Evolutionary conservation across 306 rosid genomes (phyloP).

Genomic region (Medicago lupulina): DNA sequence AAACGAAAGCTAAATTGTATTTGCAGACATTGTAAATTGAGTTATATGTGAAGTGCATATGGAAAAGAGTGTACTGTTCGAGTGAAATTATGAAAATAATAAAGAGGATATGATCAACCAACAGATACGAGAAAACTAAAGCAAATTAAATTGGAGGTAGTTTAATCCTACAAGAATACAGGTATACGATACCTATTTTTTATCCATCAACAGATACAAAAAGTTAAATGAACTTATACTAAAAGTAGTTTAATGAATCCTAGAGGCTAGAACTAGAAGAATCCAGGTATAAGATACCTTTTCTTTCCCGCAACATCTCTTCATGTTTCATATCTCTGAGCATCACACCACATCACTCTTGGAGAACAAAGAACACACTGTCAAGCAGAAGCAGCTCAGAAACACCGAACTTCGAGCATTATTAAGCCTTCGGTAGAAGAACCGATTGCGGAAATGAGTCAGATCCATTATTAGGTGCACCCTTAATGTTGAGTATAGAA

Average conservation of each 20-base stretch:
- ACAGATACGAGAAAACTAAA: neutral
- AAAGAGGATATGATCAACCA: neutral
- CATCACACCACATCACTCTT: conserved; percentile 19
- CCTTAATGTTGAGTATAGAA: conserved; percentile 71
- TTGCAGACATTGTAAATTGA: too few species aligned
- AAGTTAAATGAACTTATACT: neutral
- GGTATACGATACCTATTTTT: conserved; percentile 5
- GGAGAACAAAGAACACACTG: neutral
- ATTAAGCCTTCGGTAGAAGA: conserved; percentile 59
- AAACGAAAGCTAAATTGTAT: too few species aligned
- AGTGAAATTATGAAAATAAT: neutral
- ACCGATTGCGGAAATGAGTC: conserved; percentile 60
- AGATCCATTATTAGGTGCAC: conserved; percentile 85
- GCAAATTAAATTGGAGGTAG: neutral
- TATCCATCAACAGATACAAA: neutral
- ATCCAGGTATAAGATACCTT: conserved; percentile 16
- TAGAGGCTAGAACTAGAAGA: conserved; percentile 23
- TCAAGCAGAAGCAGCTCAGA: neutral
- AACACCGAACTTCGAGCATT: neutral
- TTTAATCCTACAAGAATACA: conserved; percentile 31
- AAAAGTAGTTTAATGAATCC: conserved; percentile 14
- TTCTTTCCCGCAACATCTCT: conserved; percentile 30
- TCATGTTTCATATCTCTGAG: conserved; percentile 24
- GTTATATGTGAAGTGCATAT: too few species aligned
- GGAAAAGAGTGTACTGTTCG: neutral